Base-by-base conservation (phyloP, 371 early-diverging fungal species). In the Mortierella sp. region DNA sequence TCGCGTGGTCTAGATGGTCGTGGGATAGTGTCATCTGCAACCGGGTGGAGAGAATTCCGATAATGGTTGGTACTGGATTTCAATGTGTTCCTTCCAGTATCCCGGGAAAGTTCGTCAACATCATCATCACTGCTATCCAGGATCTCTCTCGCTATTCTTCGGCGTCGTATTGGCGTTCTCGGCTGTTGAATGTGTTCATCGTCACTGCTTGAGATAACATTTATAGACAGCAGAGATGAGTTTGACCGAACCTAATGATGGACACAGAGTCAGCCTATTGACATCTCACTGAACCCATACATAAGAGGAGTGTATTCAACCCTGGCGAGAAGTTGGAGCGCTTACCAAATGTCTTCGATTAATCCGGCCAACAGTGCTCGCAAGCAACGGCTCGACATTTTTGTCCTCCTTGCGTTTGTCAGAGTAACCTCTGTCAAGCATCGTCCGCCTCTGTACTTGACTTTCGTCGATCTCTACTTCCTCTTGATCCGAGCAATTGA, bases 11-110 rank as follows among this genome's bases (percentile, higher is more conserved):
- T 21, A 11, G 67, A 40, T 8, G 58, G 32, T 53, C 47, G 48
- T 11, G 80, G 72, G 21, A 80, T 74, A 43, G 63, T 71, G 48
- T 74, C 80, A 21, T 71, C 52, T 7, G 75, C 61, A 24, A 67
- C 50, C 4, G 80, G 72, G 36, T 74, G 61, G 11, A 33, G 50
- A 24, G 62, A 36, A 4, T 28, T n/a, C 5, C 58, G 33, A 15
- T 28, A 19, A 16, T 41, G 62, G 15, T 28, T 28, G 28, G 50
- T 28, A 36, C 60, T 55, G 10, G 43, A 10, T n/a, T 33, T 70
- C 15, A 67, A 19, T 9, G 52, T 11, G 45, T 66, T 59, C 36
- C 53, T 61, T 6, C 73, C 67, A 8, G 32, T 58, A 16, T 68
- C 71, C 45, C 59, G 58, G 7, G 65, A 66, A 3, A 74, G 57